Base-by-base conservation (phyloP, 306 rosid genomes). In the Cicer cuneatum region DNA sequence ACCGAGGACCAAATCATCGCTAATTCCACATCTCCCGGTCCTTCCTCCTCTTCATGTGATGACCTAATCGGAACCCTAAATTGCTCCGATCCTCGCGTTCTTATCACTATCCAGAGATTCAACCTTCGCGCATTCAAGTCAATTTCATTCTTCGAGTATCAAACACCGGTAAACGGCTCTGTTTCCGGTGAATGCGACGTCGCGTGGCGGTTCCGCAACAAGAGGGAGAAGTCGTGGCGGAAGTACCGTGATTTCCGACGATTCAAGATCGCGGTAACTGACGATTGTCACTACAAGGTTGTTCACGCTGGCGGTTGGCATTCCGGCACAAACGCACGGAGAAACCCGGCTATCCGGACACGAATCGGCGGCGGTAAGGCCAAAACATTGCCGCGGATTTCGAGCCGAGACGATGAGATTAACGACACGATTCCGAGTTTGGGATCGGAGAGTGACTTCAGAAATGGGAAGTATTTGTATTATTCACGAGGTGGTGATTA, bases 401-500 rank as follows among this genome's bases (percentile, higher is more conserved):
- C 78, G 2, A 47, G 12, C 12, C 81, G 71, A n/a, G 99, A 95
- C 56, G 97, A 90, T 71, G 90, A 90, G 89, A 95, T 95, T 60
- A 92, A 95, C 24, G 99, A 95, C 79, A 95, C 99, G 1, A 87
- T 95, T 56, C 99, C 98, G 0, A 87, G 18, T 37, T 81, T 92
- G 86, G 96, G 97, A 65, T 88, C 97, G 5, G 90, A 83, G 82
- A 86, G 4, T 78, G 85, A 84, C 49, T 92, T 95, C 52, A 86
- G 95, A 85, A 92, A 78, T 82, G 99, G 96, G 7, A 95, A 54
- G 83, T 95, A 95, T 72, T 86, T 95, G 96, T 95, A 95, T 83
- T 95, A 95, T 48, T 90, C 99, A 1, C 76, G 98, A 11, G 99
- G 99, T 51, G 99, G 99, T 71, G 99, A 92, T 75, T 92, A 95